These are phyloP conservation scores for Kwoniella mangroviensis DNA, from an alignment of 768 basidiomycete species.

Conservation along the genomic window DNA sequence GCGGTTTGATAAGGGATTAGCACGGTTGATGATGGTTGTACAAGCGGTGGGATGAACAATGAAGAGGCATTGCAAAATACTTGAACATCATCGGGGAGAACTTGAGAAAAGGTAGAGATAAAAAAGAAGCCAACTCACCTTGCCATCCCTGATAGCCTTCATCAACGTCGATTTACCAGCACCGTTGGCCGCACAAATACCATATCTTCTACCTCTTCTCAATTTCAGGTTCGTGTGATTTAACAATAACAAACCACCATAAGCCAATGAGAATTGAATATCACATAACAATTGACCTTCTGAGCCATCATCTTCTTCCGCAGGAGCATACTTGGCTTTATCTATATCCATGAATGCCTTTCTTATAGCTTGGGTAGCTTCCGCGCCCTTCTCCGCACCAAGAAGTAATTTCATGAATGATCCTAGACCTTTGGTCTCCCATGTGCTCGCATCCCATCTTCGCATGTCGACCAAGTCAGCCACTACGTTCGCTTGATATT, in stretches of 20 bases:
- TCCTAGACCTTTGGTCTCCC: conserved; percentile 67
- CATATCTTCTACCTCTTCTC: conserved; percentile 88
- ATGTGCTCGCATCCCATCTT: conserved; percentile 55
- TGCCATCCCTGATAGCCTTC: conserved; percentile 92
- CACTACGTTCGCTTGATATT: conserved; percentile 74
- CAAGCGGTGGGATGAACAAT: too few relatives aligned
- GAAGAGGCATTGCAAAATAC: too few relatives aligned
- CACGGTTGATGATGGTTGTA: too few relatives aligned
- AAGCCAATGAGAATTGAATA: conserved; percentile 92
- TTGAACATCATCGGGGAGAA: too few relatives aligned
- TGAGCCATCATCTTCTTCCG: conserved; percentile 62
- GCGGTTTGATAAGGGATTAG: conserved; percentile 3
- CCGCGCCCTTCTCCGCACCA: conserved; percentile 49
- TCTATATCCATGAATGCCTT: conserved; percentile 78
- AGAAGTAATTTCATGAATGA: conserved; percentile 75
- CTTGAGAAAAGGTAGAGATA: too few relatives aligned
- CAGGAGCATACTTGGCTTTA: conserved; percentile 67
- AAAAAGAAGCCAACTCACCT: conserved; percentile 62
- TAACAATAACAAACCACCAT: conserved; percentile 88
- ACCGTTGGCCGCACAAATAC: conserved; percentile 94
- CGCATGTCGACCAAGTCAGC: conserved; percentile 71
- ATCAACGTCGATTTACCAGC: conserved; percentile 94
- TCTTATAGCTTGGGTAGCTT: conserved; percentile 62
- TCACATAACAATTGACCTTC: conserved; percentile 89
- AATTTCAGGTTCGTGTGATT: conserved; percentile 91